These are phyloP conservation scores for Drechslerella dactyloides DNA, from an alignment of 2,329 filamentous ascomycete species.

Conservation along the genomic window DNA sequence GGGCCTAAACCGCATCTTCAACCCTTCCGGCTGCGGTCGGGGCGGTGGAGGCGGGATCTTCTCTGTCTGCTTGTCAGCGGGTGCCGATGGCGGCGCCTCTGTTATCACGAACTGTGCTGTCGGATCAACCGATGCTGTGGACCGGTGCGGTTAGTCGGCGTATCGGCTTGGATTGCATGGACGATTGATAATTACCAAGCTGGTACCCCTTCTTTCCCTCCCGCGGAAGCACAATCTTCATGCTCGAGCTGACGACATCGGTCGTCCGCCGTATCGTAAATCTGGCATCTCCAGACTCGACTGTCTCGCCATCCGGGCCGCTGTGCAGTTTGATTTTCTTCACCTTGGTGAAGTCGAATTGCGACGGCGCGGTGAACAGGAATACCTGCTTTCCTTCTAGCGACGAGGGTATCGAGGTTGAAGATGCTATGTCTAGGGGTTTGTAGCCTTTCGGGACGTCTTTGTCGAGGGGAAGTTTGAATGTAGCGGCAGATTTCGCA, in stretches of 20 bases:
- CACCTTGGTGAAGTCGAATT: conserved; percentile 39
- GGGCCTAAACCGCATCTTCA: conserved; percentile 54
- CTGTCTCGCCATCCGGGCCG: conserved; percentile 36
- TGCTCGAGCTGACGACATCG: conserved; percentile 36
- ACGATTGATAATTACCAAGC: conserved; percentile 45
- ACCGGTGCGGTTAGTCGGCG: conserved; percentile 10
- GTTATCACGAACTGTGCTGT: conserved; percentile 51
- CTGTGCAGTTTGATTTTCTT: conserved; percentile 46
- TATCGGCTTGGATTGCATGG: conserved; percentile 6
- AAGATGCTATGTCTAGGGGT: conserved; percentile 21
- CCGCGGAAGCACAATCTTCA: conserved; percentile 35
- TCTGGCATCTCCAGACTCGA: conserved; percentile 24
- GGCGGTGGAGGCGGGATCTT: conserved; percentile 38
- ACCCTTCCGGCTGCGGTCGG: conserved; percentile 52
- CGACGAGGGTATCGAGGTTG: conserved; percentile 34
- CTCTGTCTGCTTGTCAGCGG: conserved; percentile 8
- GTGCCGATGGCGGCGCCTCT: conserved; percentile 23
- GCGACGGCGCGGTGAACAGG: conserved; percentile 42
- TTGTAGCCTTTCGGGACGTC: conserved; percentile 35
- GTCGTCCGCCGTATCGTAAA: conserved; percentile 36
- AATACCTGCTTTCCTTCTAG: conserved; percentile 42
- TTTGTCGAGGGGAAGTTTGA: conserved; percentile 39
- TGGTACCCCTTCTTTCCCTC: conserved; percentile 52
- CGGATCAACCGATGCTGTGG: conserved; percentile 38
- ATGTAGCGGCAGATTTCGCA: background rate